phyloP scores from a whole-genome alignment of 2,329 filamentous ascomycete species.

The Penicillium oxalicum region DNA sequence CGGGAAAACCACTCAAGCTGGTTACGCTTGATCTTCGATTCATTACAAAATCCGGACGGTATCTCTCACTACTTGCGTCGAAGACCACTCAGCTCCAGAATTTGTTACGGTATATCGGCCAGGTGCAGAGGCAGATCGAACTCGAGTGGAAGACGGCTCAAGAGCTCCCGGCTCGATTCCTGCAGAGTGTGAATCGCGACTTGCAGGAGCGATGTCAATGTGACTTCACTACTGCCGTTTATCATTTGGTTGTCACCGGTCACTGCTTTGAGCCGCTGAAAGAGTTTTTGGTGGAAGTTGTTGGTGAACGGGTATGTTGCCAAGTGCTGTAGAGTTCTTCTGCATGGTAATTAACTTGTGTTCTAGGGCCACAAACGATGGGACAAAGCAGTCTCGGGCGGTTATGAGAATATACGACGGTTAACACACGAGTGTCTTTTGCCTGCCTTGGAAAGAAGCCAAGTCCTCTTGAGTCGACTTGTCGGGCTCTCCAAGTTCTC shows the following conservation, averaged over 20 bases:
- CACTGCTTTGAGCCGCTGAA: conserved; percentile 68
- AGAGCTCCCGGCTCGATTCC: conserved; percentile 71
- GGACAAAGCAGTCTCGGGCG: conserved; percentile 78
- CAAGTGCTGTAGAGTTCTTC: not conserved
- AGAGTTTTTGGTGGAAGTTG: conserved; percentile 82
- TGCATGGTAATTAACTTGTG: conserved; percentile 3
- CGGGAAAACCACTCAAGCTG: conserved; percentile 49
- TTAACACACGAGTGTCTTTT: conserved; percentile 83
- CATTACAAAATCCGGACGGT: conserved; percentile 65
- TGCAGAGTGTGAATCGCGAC: conserved; percentile 70
- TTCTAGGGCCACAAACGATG: conserved; percentile 81
- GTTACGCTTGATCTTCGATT: conserved; percentile 79
- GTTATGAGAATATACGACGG: conserved; percentile 69
- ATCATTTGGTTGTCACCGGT: conserved; percentile 78
- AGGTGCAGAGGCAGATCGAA: conserved; percentile 71
- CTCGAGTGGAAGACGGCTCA: conserved; percentile 78
- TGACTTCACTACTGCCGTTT: conserved; percentile 67
- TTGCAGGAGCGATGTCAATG: conserved; percentile 61
- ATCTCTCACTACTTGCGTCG: conserved; percentile 75
- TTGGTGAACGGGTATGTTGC: conserved; percentile 65
- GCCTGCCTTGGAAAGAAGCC: conserved; percentile 76
- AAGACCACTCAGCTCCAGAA: conserved; percentile 86
- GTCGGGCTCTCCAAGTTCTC: conserved; percentile 78
- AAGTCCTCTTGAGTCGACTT: conserved; percentile 74
- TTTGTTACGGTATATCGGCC: conserved; percentile 74